A percentile compares a stretch with the other conserved stretches of the same genome.
Evolutionary conservation across 2,329 filamentous ascomycete species (phyloP).

Genomic region (Aspergillus puulaauensis): DNA sequence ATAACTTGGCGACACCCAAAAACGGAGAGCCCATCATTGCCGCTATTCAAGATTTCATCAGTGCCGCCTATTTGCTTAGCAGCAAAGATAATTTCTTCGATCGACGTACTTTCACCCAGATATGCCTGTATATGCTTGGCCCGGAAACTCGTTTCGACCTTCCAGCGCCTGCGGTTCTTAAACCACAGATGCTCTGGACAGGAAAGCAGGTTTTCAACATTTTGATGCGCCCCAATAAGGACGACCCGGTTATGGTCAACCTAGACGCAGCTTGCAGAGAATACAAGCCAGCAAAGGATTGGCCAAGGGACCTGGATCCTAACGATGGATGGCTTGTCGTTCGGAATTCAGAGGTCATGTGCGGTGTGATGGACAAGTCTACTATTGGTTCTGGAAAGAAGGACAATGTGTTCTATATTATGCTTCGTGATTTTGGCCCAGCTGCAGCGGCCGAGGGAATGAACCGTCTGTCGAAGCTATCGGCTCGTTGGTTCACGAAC

Average conservation of each 20-base stretch:
- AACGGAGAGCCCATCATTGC: slow-evolving; percentile 98
- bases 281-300: slow-evolving; percentile 49
- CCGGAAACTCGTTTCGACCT: slow-evolving; percentile 75
- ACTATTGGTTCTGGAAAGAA: slow-evolving; percentile 98
- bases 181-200: slow-evolving; percentile 87
- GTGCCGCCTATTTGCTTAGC: slow-evolving; percentile 85
- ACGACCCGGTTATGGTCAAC: slow-evolving; percentile 82
- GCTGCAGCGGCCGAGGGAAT: slow-evolving; percentile 86
- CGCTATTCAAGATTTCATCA: slow-evolving; percentile 99
- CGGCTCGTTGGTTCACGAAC: slow-evolving; percentile 82
- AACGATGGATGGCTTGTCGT: slow-evolving; percentile 91
- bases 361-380: slow-evolving; percentile 94
- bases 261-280: slow-evolving; percentile 89
- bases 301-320: slow-evolving; percentile 64
- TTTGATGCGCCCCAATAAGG: slow-evolving; percentile 82
- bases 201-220: slow-evolving; percentile 96
- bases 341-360: slow-evolving; percentile 96
- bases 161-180: slow-evolving; percentile 81
- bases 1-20: slow-evolving; percentile 93
- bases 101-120: slow-evolving; percentile 80
- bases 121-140: slow-evolving; percentile 93
- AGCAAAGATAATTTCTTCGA: slow-evolving; percentile 93
- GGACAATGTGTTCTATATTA: slow-evolving; percentile 95
- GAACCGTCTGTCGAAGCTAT: slow-evolving; percentile 90
- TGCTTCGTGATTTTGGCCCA: slow-evolving; percentile 90